Conservation (phyloP, 805 yeast species). For the Metschnikowia arizonensis region DNA sequence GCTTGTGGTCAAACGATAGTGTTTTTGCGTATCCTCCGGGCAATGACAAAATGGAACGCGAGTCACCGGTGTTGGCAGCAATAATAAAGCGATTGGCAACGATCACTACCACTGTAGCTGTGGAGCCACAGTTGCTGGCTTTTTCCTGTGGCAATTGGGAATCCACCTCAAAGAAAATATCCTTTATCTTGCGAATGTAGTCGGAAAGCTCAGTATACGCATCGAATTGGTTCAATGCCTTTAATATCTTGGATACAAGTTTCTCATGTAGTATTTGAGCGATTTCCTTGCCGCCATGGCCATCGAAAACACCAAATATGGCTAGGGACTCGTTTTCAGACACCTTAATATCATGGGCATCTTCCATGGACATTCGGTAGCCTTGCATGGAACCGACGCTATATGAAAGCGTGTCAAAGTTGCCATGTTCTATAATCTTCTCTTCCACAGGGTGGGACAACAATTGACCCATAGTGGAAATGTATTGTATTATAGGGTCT, state of each 20-base stretch:
- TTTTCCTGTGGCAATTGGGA: slow-evolving; percentile 24
- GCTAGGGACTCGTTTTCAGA: slow-evolving; percentile 40
- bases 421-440: slow-evolving; percentile 50
- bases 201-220: slow-evolving; percentile 9
- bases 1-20: slow-evolving; percentile 43
- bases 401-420: slow-evolving; percentile 47
- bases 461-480: slow-evolving; percentile 59
- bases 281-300: slow-evolving; percentile 71
- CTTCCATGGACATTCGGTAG: slow-evolving; percentile 70
- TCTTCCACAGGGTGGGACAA: slow-evolving; percentile 73
- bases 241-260: slow-evolving; percentile 37
- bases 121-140: slow-evolving; percentile 39
- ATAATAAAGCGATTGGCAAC: slow-evolving; percentile 38
- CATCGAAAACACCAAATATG: slow-evolving; percentile 74
- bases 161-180: slow-evolving; percentile 38
- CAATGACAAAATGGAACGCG: slow-evolving; percentile 57
- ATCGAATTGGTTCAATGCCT: slow-evolving; percentile 18
- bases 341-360: slow-evolving; percentile 57
- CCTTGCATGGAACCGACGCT: slow-evolving; percentile 78
- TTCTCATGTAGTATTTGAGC: slow-evolving; percentile 49
- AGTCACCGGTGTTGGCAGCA: slow-evolving; percentile 74
- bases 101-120: slow-evolving; percentile 34
- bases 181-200: slow-evolving; percentile 22
- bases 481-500: neutral
- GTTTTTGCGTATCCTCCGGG: slow-evolving; percentile 51